Base-by-base conservation (phyloP, 768 basidiomycete species). In the Guyanaporus albipodus region DNA sequence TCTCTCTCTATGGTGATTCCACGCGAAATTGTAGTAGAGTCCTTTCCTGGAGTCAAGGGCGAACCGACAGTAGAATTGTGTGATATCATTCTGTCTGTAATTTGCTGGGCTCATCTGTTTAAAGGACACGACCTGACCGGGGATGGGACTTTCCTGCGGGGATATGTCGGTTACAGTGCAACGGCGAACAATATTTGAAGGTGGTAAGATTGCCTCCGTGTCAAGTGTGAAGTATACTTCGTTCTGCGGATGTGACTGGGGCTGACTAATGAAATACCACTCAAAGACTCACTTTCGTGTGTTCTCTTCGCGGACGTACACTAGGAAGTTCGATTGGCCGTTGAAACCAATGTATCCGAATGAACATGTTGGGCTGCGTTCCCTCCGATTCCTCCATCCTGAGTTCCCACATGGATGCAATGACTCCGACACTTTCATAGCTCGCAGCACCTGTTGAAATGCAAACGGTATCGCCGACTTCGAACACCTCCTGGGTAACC, bases 291-390 rank as follows among this genome's bases (percentile, higher is more conserved):
- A 87, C 87, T 66, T 83, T 74, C 36, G 68, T 57, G 60, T 83
- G 76, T 15, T 79, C 76, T 34, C 86, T 73, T 52, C 77, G 76
- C 1, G 78, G 79, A 11, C 87, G 73, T 42, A 81, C 67, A 21
- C 67, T 66, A 7, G 86, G 75, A 48, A 89, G 67, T 59, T 90
- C 80, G 0, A 68, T 64, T 1, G 85, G 86, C 26, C 80, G 68
- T 50, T 86, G 66, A 56, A 90, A 91, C 87, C 87, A 91, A 54
- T 88, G 87, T 19, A 90, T 66, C 22, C 77, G 73, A 19, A 85
- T 64, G 45, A 77, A 72, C 71, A 82, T 79, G 39, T 68, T 73
- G 29, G 63, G 55, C 19, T 42, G 54, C 2, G 57, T 62, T n/a
- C 60, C 59, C 28, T 69, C 63, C 19, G 43, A 56, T 0, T 59